Evolutionary conservation across 805 yeast genomes (phyloP).

Genomic region (Cyberlindnera xylosilytica): DNA sequence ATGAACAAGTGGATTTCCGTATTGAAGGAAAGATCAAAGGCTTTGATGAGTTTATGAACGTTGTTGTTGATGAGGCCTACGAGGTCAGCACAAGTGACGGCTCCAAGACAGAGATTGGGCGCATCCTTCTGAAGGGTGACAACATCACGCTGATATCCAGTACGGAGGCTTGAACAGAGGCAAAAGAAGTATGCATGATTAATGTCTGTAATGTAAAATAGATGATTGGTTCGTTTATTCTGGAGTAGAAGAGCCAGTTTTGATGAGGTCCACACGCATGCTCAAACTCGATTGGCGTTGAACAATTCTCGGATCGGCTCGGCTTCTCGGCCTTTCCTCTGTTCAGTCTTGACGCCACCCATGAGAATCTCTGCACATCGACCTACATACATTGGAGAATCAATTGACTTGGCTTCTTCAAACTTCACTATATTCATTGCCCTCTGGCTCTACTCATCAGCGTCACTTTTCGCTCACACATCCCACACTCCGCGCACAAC

Average conservation of each 20-base stretch:
- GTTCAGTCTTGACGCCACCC: no score
- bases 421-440: no score
- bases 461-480: no score
- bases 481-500: not conserved
- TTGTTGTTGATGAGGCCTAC: conserved; percentile 55
- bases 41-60: conserved; percentile 96
- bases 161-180: conserved; percentile 15
- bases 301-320: not conserved
- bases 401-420: no score
- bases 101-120: conserved; percentile 55
- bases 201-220: not conserved
- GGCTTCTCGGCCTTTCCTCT: no score
- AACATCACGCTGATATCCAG: conserved; percentile 73
- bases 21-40: conserved; percentile 86
- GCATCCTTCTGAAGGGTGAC: conserved; percentile 87
- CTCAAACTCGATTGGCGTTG: not conserved
- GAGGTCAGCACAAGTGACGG: conserved; percentile 61
- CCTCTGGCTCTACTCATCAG: no score
- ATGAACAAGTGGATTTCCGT: conserved; percentile 74
- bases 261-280: no score
- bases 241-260: no score
- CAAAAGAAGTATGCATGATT: not conserved
- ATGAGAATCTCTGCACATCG: no score
- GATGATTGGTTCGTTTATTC: not conserved
- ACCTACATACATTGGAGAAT: no score